Percentiles rank a stretch among this genome's conserved stretches.
These are phyloP conservation scores for Oryza glumipatula DNA, from an alignment of 176 grass and related monocot genomes.

Conservation along the genomic window DNA sequence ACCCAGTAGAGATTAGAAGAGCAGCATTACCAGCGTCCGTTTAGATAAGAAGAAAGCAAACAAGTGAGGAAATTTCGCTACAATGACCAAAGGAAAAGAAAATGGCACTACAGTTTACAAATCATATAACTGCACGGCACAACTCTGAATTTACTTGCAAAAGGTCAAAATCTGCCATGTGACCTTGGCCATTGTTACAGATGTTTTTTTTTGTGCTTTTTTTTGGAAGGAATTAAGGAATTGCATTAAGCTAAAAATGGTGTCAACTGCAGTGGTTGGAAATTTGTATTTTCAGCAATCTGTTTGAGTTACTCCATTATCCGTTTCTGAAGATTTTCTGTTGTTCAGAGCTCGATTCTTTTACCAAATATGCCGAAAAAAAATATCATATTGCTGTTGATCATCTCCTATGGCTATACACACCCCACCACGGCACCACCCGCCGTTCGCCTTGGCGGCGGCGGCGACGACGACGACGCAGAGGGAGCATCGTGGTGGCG, in stretches of 20 bases:
- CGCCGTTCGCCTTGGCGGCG: too few relatives aligned
- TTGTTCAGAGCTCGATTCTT: neutral
- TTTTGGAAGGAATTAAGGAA: neutral
- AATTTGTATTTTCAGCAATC: too few relatives aligned
- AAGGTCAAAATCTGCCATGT: too few relatives aligned
- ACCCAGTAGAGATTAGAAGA: neutral
- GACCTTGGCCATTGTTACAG: neutral
- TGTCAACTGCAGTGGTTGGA: too few relatives aligned
- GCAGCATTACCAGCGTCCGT: neutral
- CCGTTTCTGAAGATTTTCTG: too few relatives aligned
- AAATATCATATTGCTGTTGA: neutral
- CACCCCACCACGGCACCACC: too few relatives aligned
- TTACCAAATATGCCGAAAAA: neutral
- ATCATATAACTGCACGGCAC: neutral
- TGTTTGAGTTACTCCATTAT: too few relatives aligned
- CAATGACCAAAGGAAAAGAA: neutral
- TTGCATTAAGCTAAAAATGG: too few relatives aligned
- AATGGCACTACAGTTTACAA: neutral
- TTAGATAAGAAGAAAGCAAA: slow-evolving; percentile 3
- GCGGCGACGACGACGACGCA: too few relatives aligned
- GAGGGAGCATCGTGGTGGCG: too few relatives aligned
- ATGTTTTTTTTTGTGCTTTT: neutral
- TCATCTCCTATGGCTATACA: neutral
- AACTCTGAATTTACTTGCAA: neutral
- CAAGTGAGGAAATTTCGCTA: neutral